These are phyloP conservation scores for Plasmodium coatneyi DNA, from an alignment of 169 alveolate species.

Conservation along the genomic window DNA sequence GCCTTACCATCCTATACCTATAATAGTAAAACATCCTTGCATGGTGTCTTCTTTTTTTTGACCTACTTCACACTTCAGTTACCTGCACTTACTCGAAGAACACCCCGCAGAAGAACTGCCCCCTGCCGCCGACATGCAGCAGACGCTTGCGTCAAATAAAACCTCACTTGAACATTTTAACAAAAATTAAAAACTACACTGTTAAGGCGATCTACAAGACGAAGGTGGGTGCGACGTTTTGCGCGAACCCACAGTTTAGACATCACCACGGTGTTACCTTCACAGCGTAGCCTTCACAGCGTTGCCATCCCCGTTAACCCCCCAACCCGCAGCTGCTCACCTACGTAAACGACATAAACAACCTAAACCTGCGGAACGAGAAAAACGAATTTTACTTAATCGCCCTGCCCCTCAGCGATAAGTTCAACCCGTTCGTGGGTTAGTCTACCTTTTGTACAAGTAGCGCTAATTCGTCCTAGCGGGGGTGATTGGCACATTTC, in stretches of 20 bases:
- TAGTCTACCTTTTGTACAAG: background rate
- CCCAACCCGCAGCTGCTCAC: conserved; percentile 39
- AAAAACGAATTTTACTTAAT: conserved; percentile 66
- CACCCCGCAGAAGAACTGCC: background rate
- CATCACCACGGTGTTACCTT: background rate
- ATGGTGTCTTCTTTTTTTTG: background rate
- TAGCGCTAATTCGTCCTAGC: background rate
- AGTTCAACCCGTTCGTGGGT: conserved; percentile 67
- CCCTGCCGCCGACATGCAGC: background rate
- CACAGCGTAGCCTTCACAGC: too few relatives aligned
- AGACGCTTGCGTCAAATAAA: background rate
- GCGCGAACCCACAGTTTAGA: background rate
- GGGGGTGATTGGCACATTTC: background rate
- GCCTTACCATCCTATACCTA: background rate
- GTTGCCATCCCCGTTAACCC: background rate
- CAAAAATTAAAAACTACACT: conserved; percentile 57
- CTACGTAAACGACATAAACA: conserved; percentile 60
- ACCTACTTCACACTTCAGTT: conserved; percentile 7
- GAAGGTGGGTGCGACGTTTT: background rate
- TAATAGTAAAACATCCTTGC: background rate
- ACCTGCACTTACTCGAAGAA: background rate
- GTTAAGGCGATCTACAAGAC: conserved; percentile 52
- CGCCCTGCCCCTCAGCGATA: conserved; percentile 51
- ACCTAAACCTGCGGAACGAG: conserved; percentile 44
- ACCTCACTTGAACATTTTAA: conserved; percentile 39